Evolutionary conservation across 2,329 filamentous ascomycete species (phyloP).

Genomic region (Penicillium sp.): DNA sequence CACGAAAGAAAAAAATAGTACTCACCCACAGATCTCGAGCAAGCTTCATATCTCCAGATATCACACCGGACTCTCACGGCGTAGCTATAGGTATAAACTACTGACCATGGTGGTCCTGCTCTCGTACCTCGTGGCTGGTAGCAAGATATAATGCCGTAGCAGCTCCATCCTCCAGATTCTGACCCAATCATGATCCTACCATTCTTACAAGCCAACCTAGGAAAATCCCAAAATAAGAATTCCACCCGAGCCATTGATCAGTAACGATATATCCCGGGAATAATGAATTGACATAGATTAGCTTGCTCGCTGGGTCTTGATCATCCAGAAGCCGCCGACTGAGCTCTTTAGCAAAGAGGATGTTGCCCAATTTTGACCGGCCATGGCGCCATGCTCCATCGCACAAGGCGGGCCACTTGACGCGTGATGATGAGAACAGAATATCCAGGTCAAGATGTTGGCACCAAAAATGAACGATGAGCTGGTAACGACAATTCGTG

Average conservation of each 20-base stretch:
- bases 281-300: conserved; percentile 33
- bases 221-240: conserved; percentile 23
- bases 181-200: conserved; percentile 24
- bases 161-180: conserved; percentile 29
- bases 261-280: conserved; percentile 36
- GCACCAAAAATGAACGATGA: conserved; percentile 32
- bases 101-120: conserved; percentile 25
- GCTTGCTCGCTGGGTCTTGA: conserved; percentile 15
- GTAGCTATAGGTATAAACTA: conserved; percentile 42
- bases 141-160: conserved; percentile 33
- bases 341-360: conserved; percentile 34
- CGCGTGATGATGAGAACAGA: conserved; percentile 21
- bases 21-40: conserved; percentile 39
- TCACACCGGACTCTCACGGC: conserved; percentile 22
- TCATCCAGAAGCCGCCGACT: conserved; percentile 21
- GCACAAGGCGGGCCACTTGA: conserved; percentile 19
- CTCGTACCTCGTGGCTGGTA: conserved; percentile 23
- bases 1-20: conserved; percentile 4
- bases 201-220: conserved; percentile 22
- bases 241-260: conserved; percentile 31
- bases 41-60: conserved; percentile 31
- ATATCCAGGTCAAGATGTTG: conserved; percentile 25
- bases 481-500: conserved; percentile 47
- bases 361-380: conserved; percentile 34
- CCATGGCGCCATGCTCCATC: conserved; percentile 34